A percentile compares a stretch with the other conserved stretches of the same genome.
These are phyloP conservation scores for Ceratocystis cacaofunesta DNA, from an alignment of 2,329 filamentous ascomycete species.

Conservation along the genomic window DNA sequence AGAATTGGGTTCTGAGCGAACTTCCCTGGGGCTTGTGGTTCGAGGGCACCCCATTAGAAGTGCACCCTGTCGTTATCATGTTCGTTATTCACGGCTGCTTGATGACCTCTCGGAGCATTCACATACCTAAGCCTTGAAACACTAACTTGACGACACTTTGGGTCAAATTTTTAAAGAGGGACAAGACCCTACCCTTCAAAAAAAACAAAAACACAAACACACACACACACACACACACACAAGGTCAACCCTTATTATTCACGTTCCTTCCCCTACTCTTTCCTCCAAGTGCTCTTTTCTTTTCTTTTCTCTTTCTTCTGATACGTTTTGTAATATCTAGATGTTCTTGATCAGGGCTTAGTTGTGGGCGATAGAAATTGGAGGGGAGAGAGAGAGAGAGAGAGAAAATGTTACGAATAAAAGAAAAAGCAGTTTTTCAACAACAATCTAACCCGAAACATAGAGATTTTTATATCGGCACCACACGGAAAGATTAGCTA, in stretches of 20 bases:
- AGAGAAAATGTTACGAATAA: background rate
- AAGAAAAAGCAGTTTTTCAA: background rate
- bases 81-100: conserved; percentile 82
- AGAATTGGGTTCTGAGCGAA: conserved; percentile 63
- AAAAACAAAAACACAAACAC: background rate
- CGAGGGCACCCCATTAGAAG: conserved; percentile 54
- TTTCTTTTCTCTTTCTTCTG: background rate
- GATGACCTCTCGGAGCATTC: conserved; percentile 91
- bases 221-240: background rate
- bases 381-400: background rate
- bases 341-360: background rate
- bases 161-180: background rate
- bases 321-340: conserved; percentile 2
- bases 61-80: conserved; percentile 67
- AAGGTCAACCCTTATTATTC: background rate
- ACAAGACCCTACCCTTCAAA: background rate
- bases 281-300: background rate
- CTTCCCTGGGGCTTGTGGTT: conserved; percentile 63
- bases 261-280: background rate
- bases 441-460: background rate
- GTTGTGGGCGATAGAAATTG: background rate
- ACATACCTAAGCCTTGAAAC: conserved; percentile 69
- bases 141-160: too few species aligned
- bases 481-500: background rate
- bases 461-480: background rate